Evolutionary conservation across 2,329 filamentous ascomycete species (phyloP).

Genomic region (Verticillium dahliae): DNA sequence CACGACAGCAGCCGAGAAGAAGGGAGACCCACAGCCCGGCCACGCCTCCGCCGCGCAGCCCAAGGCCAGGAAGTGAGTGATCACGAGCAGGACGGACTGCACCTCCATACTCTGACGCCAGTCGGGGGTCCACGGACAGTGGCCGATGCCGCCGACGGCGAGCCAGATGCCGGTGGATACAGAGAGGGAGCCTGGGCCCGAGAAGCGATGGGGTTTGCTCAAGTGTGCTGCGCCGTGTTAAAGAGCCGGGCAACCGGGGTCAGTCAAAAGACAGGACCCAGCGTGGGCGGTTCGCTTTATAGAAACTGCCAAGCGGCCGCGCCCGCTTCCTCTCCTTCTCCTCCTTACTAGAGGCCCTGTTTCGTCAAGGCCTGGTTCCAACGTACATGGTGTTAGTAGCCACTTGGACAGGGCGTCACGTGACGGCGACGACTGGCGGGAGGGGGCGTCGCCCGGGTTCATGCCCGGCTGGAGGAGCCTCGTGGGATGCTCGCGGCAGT

Average conservation of each 20-base stretch:
- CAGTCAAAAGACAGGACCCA: background rate
- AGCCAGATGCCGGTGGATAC: background rate
- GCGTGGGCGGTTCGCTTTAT: background rate
- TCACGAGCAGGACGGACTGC: background rate
- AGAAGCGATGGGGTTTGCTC: background rate
- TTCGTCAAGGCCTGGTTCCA: too few relatives aligned
- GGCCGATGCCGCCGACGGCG: background rate
- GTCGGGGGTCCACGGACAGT: background rate
- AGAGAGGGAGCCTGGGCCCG: background rate
- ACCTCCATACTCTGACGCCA: background rate
- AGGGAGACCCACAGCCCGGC: background rate
- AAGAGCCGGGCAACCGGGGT: background rate
- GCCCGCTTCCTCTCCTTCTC: too few relatives aligned
- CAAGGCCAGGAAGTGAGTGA: background rate
- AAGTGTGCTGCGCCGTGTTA: background rate
- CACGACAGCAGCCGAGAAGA: background rate
- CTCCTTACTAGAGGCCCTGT: too few relatives aligned
- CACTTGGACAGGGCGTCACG: too few relatives aligned
- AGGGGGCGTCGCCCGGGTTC: too few relatives aligned
- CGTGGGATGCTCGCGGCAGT: too few relatives aligned
- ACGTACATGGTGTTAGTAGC: too few relatives aligned
- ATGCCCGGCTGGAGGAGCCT: too few relatives aligned
- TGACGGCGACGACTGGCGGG: too few relatives aligned
- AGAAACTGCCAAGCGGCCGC: background rate
- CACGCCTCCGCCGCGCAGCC: background rate